Evolutionary conservation across 1,139 yeast species (phyloP).

Genomic region (Kurtzmaniella natalensis): DNA sequence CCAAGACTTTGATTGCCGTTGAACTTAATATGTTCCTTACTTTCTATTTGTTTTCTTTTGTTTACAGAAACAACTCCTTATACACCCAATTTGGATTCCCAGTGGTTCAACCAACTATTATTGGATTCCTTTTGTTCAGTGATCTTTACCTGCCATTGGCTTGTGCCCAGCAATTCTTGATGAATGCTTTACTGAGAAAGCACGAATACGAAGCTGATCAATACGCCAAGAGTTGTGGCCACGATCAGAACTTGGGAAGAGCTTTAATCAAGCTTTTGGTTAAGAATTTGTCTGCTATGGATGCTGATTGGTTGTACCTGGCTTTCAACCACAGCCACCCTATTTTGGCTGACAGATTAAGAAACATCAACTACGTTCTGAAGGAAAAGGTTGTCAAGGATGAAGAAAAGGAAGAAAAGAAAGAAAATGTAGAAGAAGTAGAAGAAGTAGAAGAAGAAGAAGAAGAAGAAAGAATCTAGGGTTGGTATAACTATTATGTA

Average conservation of each 20-base stretch:
- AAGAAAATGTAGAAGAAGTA: not conserved
- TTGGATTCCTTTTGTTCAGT: conserved; percentile 74
- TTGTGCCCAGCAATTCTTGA: conserved; percentile 58
- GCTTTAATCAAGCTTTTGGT: conserved; percentile 74
- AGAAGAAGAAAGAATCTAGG: not conserved
- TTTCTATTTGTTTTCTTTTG: conserved; percentile 72
- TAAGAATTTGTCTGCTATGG: conserved; percentile 77
- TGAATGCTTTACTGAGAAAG: conserved; percentile 71
- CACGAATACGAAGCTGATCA: conserved; percentile 93
- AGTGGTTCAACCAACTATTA: conserved; percentile 58
- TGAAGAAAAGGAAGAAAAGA: conserved; percentile 3
- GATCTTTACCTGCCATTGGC: conserved; percentile 79
- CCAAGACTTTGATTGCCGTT: conserved; percentile 60
- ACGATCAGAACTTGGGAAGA: conserved; percentile 59
- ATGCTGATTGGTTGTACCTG: conserved; percentile 85
- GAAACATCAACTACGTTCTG: conserved; percentile 56
- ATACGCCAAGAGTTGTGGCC: conserved; percentile 73
- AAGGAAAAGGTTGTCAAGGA: conserved; percentile 33
- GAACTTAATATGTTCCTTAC: conserved; percentile 62
- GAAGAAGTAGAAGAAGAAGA: not conserved
- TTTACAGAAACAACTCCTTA: conserved; percentile 73
- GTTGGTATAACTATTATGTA: too few species aligned
- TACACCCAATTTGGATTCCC: conserved; percentile 76
- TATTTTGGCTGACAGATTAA: conserved; percentile 78
- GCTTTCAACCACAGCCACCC: conserved; percentile 92